These are phyloP conservation scores for Globisporangium spinosum DNA, from an alignment of 352 stramenopile species.

Conservation along the genomic window DNA sequence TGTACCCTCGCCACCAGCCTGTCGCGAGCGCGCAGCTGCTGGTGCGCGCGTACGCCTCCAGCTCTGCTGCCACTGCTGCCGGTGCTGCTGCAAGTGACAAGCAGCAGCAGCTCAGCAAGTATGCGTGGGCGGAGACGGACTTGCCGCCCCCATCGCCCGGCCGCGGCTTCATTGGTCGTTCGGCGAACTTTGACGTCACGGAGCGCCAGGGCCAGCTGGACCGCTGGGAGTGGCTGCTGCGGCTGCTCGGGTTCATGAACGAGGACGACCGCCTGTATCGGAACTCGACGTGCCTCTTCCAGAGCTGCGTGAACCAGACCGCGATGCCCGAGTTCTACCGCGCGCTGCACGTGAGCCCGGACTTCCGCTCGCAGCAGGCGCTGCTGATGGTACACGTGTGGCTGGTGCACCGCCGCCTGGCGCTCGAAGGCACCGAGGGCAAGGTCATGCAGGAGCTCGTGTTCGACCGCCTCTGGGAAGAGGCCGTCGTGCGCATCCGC, in stretches of 20 bases:
- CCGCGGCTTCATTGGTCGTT: constrained; percentile 62
- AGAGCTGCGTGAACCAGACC: constrained; percentile 84
- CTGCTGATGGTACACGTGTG: constrained; percentile 95
- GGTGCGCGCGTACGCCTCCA: constrained; percentile 24
- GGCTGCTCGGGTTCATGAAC: constrained; percentile 85
- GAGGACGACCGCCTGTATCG: constrained; percentile 77
- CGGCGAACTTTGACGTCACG: constrained; percentile 81
- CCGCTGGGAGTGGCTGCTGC: constrained; percentile 79
- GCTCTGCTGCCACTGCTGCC: constrained; percentile 8
- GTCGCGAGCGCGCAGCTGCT: constrained; percentile 15
- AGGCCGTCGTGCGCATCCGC: constrained; percentile 92
- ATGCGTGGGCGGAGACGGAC: constrained; percentile 69
- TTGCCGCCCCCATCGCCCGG: constrained; percentile 77
- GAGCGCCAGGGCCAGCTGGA: constrained; percentile 54
- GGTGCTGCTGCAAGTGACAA: constrained; percentile 2
- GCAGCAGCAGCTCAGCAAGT: constrained; percentile 34
- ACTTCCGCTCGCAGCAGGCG: constrained; percentile 92
- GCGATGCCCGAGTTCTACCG: constrained; percentile 70
- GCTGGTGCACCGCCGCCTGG: constrained; percentile 93
- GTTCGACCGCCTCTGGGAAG: constrained; percentile 96
- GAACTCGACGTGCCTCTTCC: constrained; percentile 69
- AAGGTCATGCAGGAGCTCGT: constrained; percentile 93
- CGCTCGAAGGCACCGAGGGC: constrained; percentile 70
- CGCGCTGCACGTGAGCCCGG: constrained; percentile 54
- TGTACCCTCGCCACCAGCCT: neutral